A percentile compares a stretch with the other conserved stretches of the same genome.
phyloP scores from a whole-genome alignment of 1,284 basidiomycete species.

The Moesziomyces parantarcticus region DNA sequence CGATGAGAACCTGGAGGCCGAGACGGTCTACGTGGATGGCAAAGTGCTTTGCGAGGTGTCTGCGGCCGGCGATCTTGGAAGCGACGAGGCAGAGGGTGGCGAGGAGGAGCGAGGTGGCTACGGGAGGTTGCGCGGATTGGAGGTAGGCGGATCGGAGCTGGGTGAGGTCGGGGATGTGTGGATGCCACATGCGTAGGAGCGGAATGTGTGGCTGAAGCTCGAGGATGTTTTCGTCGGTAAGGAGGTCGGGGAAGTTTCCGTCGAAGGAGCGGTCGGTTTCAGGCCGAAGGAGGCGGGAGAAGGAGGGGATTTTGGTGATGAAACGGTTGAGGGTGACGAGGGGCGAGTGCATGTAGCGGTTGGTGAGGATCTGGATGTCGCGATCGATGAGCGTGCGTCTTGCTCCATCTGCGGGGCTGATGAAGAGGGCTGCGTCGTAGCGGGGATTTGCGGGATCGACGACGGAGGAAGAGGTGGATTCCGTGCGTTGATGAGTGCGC shows the following conservation, averaged over 20 bases:
- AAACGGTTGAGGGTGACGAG: conserved; percentile 26
- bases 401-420: neutral
- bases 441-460: neutral
- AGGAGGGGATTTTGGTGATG: conserved; percentile 23
- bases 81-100: conserved; percentile 25
- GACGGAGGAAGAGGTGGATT: neutral
- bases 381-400: neutral
- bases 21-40: conserved; percentile 28
- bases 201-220: conserved; percentile 14
- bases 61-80: conserved; percentile 20
- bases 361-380: conserved; percentile 6
- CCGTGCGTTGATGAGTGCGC: no score
- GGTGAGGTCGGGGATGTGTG: conserved; percentile 18
- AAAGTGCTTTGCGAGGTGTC: conserved; percentile 16
- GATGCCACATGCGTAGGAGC: conserved; percentile 31
- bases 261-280: conserved; percentile 19
- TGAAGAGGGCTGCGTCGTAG: conserved; percentile 26
- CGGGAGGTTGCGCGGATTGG: conserved; percentile 1
- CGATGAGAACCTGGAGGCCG: conserved; percentile 34
- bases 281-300: conserved; percentile 16
- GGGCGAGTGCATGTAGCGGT: conserved; percentile 10
- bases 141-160: conserved; percentile 5
- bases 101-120: conserved; percentile 26
- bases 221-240: conserved; percentile 23
- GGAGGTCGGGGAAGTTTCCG: conserved; percentile 12